Base-by-base conservation (phyloP, 2,329 filamentous ascomycete genomes). In the Coniochaeta sp. region DNA sequence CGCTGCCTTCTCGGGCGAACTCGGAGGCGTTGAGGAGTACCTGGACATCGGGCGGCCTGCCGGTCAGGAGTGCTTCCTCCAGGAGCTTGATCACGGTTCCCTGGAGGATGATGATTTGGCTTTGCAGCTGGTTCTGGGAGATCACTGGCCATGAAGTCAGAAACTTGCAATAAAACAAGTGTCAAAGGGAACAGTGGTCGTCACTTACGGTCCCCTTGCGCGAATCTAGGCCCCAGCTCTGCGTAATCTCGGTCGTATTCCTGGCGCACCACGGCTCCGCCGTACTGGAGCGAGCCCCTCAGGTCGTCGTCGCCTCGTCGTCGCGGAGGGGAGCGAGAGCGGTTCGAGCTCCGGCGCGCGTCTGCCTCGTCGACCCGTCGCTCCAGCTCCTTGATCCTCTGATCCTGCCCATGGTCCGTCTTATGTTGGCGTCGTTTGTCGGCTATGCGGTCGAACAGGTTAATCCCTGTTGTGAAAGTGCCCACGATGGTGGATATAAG, bases 401-500 rank as follows among this genome's bases (percentile, higher is more conserved):
- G 60, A 44, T 73, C 69, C 60, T 75, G 73, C 30, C 65, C 63
- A 9, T 65, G 62, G 62, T 75, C 74, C 16, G 67, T 66, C 60
- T 70, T 70, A 55, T 66, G 63, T 58, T 75, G 72, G 34, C 64
- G 63, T 16, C 68, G 65, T 54, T 68, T 69, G 28, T 74, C 72
- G 44, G 61, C 62, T 19, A 75, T 58, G 17, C 72, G 69, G 52
- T 75, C 74, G 65, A 72, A 75, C 10, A 75, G 69, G 55, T 70
- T 72, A 32, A 75, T 71, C 38, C 71, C 70, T 0, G 71, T 71
- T 24, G 67, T 71, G 60, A 75, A 75, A 2, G 73, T 75, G 52
- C 73, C 71, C 58, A 73, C 68, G 16, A 75, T 67, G 7, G 74
- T 75, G 14, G 73, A 74, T 54, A 72, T 70, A 24, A 75, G 70